phyloP scores from a whole-genome alignment of 78 protist species.

The Bigelowiella natans region DNA sequence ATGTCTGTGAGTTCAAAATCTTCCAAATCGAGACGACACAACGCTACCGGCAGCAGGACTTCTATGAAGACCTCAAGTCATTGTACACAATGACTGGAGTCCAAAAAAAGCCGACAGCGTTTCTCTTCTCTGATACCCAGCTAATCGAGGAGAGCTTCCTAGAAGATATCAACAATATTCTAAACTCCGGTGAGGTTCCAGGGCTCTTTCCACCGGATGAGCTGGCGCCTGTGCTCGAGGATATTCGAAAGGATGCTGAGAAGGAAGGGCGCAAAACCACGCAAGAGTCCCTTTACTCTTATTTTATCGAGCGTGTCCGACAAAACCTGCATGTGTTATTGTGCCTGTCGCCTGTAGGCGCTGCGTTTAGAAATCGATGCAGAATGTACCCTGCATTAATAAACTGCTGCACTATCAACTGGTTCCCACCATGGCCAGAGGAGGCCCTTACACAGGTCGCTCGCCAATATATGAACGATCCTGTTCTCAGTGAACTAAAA shows the following conservation, averaged over 20 bases:
- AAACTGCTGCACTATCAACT: slow-evolving; percentile 63
- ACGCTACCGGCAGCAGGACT: slow-evolving; percentile 48
- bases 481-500: not conserved
- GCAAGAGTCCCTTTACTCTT: slow-evolving; percentile 7
- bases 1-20: slow-evolving; percentile 14
- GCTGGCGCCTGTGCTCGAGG: slow-evolving; percentile 20
- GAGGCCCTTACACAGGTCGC: slow-evolving; percentile 83
- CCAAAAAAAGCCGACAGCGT: slow-evolving; percentile 36
- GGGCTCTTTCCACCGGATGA: slow-evolving; percentile 47
- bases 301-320: slow-evolving; percentile 43
- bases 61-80: slow-evolving; percentile 53
- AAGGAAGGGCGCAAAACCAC: slow-evolving; percentile 20
- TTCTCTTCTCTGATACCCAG: slow-evolving; percentile 55
- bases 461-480: slow-evolving; percentile 9
- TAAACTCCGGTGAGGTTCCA: slow-evolving; percentile 61
- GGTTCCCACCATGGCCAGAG: slow-evolving; percentile 81
- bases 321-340: slow-evolving; percentile 46
- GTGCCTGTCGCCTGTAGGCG: slow-evolving; percentile 55
- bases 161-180: slow-evolving; percentile 63
- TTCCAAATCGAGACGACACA: slow-evolving; percentile 38
- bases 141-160: slow-evolving; percentile 50
- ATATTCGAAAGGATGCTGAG: not conserved
- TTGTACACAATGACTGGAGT: slow-evolving; percentile 40
- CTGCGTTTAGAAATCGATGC: slow-evolving; percentile 37
- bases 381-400: slow-evolving; percentile 50